A percentile compares a stretch with the other conserved stretches of the same genome.
phyloP scores from a whole-genome alignment of 345 rosid genomes.

The Reutealis trisperma region DNA sequence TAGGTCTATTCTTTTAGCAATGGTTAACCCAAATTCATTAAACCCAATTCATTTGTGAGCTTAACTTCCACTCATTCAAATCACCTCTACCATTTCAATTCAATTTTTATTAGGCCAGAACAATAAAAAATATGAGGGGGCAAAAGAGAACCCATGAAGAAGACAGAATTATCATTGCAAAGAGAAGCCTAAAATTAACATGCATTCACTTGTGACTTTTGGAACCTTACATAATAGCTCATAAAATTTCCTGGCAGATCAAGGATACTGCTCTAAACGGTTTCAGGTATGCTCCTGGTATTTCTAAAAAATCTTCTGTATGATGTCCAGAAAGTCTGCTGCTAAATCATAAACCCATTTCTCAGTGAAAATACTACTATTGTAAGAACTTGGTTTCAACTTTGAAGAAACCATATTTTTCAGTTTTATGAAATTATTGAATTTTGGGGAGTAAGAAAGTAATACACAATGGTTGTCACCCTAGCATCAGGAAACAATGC shows the following conservation, averaged over 20 bases:
- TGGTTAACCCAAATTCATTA: too few species aligned
- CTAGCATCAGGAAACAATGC: neutral
- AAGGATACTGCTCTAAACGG: neutral
- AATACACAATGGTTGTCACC: too few species aligned
- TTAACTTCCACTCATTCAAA: too few species aligned
- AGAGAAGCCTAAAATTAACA: neutral
- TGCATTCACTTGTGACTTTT: neutral
- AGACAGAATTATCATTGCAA: neutral
- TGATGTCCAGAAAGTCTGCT: neutral
- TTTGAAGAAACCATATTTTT: neutral
- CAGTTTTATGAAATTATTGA: neutral
- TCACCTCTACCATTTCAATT: too few species aligned
- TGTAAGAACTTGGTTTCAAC: neutral
- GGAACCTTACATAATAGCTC: neutral
- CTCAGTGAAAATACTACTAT: neutral
- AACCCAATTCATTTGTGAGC: too few species aligned
- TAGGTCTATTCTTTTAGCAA: too few species aligned
- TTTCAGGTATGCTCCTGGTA: neutral
- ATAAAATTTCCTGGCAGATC: neutral
- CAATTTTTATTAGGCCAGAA: too few species aligned
- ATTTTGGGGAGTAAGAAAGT: neutral
- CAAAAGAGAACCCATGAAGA: neutral
- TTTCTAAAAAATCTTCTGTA: neutral
- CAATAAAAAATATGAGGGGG: too few species aligned
- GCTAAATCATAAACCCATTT: neutral